Evolutionary conservation across 306 rosid species (phyloP).

Genomic region (Ormosia semicastrata): DNA sequence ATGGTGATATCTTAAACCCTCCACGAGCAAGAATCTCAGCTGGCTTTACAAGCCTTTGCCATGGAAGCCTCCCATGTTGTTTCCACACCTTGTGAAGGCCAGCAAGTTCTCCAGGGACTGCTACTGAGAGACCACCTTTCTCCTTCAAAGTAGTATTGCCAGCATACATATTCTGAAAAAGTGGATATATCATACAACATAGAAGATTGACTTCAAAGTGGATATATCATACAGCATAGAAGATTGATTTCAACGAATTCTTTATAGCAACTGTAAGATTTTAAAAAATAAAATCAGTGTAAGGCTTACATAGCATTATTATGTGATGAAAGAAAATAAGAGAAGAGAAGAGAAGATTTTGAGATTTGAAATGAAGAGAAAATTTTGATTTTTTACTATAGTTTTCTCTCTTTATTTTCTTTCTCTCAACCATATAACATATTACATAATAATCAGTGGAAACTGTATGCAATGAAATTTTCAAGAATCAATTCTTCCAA

Average conservation of each 20-base stretch:
- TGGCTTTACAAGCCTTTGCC: conserved; percentile 73
- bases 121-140: conserved; percentile 66
- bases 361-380: not conserved
- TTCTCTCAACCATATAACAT: not conserved
- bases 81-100: conserved; percentile 77
- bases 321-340: not conserved
- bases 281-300: not conserved
- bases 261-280: not conserved
- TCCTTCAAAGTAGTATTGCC: conserved; percentile 52
- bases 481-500: no score
- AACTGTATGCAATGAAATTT: not conserved
- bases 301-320: not conserved
- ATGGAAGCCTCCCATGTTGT: conserved; percentile 71
- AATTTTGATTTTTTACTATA: not conserved
- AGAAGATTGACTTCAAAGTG: not conserved
- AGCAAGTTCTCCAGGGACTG: conserved; percentile 76
- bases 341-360: not conserved
- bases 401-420: not conserved
- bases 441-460: not conserved
- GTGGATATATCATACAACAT: not conserved
- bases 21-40: conserved; percentile 61
- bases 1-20: conserved; percentile 75
- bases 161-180: conserved; percentile 69
- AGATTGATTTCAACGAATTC: not conserved
- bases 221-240: not conserved